These are phyloP conservation scores for Globisporangium mamillatum DNA, from an alignment of 352 stramenopile species.

Conservation along the genomic window DNA sequence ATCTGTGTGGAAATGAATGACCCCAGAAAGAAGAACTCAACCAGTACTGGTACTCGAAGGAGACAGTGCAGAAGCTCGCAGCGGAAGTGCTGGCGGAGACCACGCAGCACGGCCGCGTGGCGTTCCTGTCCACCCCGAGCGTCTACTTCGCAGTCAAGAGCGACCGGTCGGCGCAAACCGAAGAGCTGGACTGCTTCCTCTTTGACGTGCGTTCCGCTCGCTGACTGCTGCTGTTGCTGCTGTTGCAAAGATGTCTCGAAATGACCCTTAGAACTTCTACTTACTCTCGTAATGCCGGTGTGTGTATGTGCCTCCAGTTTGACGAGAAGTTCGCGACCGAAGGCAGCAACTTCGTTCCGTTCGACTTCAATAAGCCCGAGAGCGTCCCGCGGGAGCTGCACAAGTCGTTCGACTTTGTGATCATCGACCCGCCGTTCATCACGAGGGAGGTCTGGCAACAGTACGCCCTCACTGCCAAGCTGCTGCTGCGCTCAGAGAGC, in stretches of 20 bases:
- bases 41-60: slow-evolving; percentile 94
- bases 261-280: too few relatives aligned
- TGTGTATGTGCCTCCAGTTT: slow-evolving; percentile 40
- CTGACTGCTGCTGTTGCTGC: neutral
- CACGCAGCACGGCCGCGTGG: slow-evolving; percentile 36
- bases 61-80: slow-evolving; percentile 82
- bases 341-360: slow-evolving; percentile 71
- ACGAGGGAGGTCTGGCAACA: slow-evolving; percentile 90
- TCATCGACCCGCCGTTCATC: slow-evolving; percentile 95
- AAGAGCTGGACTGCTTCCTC: slow-evolving; percentile 54
- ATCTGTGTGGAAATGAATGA: neutral
- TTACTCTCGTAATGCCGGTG: too few relatives aligned
- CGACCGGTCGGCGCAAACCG: slow-evolving; percentile 16
- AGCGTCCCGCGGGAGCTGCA: slow-evolving; percentile 51
- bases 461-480: slow-evolving; percentile 68
- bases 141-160: slow-evolving; percentile 90
- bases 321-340: slow-evolving; percentile 79
- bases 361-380: slow-evolving; percentile 88
- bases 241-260: neutral
- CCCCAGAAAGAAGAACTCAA: slow-evolving; percentile 92
- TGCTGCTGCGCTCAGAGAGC: slow-evolving; percentile 55
- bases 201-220: slow-evolving; percentile 77
- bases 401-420: slow-evolving; percentile 87
- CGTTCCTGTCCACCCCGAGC: slow-evolving; percentile 93
- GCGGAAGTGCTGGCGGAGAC: slow-evolving; percentile 64